A percentile compares a stretch with the other conserved stretches of the same genome.
phyloP scores from a whole-genome alignment of 2,329 filamentous ascomycete species.

The Stemphylium lycopersici region DNA sequence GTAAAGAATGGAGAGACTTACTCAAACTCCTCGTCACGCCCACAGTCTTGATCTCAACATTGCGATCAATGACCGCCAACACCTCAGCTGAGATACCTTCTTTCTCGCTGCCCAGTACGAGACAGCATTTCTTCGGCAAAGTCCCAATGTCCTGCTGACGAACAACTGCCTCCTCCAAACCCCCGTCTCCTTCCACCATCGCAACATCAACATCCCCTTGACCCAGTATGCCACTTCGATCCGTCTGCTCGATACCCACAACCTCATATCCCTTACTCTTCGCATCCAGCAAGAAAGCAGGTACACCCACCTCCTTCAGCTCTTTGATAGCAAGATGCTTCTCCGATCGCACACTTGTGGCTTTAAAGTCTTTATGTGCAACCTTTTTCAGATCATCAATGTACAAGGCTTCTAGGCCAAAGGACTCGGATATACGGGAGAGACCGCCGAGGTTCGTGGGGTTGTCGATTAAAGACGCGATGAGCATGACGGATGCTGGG shows the following conservation, averaged over 20 bases:
- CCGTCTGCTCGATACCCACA: slow-evolving; percentile 62
- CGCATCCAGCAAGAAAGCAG: slow-evolving; percentile 49
- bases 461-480: slow-evolving; percentile 59
- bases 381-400: slow-evolving; percentile 51
- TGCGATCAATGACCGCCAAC: slow-evolving; percentile 56
- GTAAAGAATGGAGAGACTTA: slow-evolving; percentile 4
- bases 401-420: slow-evolving; percentile 55
- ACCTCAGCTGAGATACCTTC: slow-evolving; percentile 58
- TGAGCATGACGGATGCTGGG: slow-evolving; percentile 51
- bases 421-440: slow-evolving; percentile 59
- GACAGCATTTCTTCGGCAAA: slow-evolving; percentile 48
- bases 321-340: slow-evolving; percentile 56
- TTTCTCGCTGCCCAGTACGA: slow-evolving; percentile 60
- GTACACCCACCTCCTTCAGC: slow-evolving; percentile 38
- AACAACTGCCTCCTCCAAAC: neutral
- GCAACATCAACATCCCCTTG: slow-evolving; percentile 14
- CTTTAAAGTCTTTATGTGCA: slow-evolving; percentile 56
- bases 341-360: slow-evolving; percentile 57
- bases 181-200: neutral
- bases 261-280: slow-evolving; percentile 57
- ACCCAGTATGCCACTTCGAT: slow-evolving; percentile 55
- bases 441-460: slow-evolving; percentile 59
- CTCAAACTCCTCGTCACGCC: slow-evolving; percentile 60
- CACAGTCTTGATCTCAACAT: slow-evolving; percentile 60
- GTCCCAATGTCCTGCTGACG: slow-evolving; percentile 24